Evolutionary conservation across 768 basidiomycete genomes (phyloP).

Genomic region (Collybia sordida): DNA sequence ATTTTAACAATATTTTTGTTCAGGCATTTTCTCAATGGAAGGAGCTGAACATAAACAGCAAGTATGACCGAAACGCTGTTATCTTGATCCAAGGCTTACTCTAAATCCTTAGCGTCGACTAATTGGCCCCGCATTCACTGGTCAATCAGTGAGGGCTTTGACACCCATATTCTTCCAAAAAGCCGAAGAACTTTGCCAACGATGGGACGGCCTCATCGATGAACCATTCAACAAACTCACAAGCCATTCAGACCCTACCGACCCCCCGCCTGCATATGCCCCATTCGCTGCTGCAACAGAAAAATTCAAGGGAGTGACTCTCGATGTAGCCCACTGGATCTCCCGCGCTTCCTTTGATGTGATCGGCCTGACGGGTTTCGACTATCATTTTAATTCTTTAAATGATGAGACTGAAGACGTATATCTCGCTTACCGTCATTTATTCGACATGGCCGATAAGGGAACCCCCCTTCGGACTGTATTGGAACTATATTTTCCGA

Average conservation of each 20-base stretch:
- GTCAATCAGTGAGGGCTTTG: conserved; percentile 42
- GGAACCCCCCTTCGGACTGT: conserved; percentile 38
- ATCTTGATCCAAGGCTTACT: background rate
- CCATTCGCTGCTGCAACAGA: conserved; percentile 8
- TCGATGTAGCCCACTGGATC: conserved; percentile 60
- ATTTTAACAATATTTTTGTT: background rate
- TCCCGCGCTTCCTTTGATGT: conserved; percentile 63
- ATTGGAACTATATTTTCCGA: conserved; percentile 46
- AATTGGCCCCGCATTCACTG: conserved; percentile 50
- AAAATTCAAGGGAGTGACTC: conserved; percentile 14
- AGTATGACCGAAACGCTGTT: conserved; percentile 16
- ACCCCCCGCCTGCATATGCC: conserved; percentile 10
- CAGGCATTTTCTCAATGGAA: conserved; percentile 54
- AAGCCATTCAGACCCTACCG: conserved; percentile 1
- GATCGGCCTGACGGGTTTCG: conserved; percentile 58
- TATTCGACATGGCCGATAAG: conserved; percentile 50
- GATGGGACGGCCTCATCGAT: conserved; percentile 37
- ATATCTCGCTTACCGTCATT: conserved; percentile 47
- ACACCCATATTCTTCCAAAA: conserved; percentile 50
- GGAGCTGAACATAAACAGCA: conserved; percentile 46
- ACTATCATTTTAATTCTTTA: conserved; percentile 50
- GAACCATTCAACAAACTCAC: conserved; percentile 3
- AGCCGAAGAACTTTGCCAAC: conserved; percentile 46
- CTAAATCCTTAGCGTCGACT: conserved; percentile 36
- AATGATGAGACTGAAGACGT: conserved; percentile 47